Evolutionary conservation across 2,329 filamentous ascomycete species (phyloP).

Genomic region (Talaromyces sp.): DNA sequence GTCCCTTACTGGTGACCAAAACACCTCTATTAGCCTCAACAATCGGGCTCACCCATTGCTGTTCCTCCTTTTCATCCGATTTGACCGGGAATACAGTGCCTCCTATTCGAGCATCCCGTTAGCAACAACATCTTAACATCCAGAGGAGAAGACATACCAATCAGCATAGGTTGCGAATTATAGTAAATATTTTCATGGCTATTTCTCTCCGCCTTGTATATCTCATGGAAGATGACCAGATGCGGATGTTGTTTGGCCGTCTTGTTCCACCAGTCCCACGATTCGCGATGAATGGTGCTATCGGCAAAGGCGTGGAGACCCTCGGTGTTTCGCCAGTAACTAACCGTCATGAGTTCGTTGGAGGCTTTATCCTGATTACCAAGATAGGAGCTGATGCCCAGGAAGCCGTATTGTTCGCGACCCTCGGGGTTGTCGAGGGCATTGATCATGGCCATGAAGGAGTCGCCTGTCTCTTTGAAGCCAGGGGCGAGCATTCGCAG

Average conservation of each 20-base stretch:
- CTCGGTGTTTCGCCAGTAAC: slow-evolving; percentile 52
- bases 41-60: slow-evolving; percentile 11
- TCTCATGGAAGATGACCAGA: slow-evolving; percentile 56
- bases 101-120: not conserved
- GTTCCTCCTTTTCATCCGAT: not conserved
- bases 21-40: slow-evolving; percentile 12
- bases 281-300: slow-evolving; percentile 46
- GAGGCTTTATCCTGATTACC: slow-evolving; percentile 37
- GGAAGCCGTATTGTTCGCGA: slow-evolving; percentile 47
- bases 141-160: slow-evolving; percentile 11
- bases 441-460: slow-evolving; percentile 41
- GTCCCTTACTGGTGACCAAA: slow-evolving; percentile 9
- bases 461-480: slow-evolving; percentile 36
- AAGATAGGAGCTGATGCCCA: slow-evolving; percentile 45
- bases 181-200: slow-evolving; percentile 54
- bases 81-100: slow-evolving; percentile 3
- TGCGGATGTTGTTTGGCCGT: slow-evolving; percentile 35
- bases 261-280: slow-evolving; percentile 51
- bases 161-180: slow-evolving; percentile 28
- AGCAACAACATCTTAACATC: not conserved
- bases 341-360: slow-evolving; percentile 42
- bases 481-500: slow-evolving; percentile 50
- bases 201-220: slow-evolving; percentile 43
- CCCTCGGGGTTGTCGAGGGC: slow-evolving; percentile 32
- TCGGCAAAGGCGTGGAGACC: slow-evolving; percentile 54